Base-by-base conservation (phyloP, 75 land plant species). In the Pseudotsuga menziesii region DNA sequence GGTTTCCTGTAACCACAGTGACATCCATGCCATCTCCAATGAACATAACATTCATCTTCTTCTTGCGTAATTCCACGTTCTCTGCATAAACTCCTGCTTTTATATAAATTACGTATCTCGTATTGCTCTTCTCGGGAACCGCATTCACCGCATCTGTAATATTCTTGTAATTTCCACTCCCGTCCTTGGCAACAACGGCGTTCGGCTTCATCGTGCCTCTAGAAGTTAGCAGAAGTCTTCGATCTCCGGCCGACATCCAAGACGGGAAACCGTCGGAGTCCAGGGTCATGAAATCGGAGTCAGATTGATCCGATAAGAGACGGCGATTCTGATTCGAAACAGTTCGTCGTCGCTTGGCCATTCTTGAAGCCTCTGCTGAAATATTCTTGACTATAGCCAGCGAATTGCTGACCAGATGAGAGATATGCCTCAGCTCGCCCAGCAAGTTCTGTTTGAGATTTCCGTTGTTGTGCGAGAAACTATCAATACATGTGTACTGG, bases 401-500 rank as follows among this genome's bases (percentile, higher is more conserved):
- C 48, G 81, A 74, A 78, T 83, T 82, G 79, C 93, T 85, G 44
- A 89, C 76, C 27, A 85, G 84, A 6, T 58, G 58, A 4, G 80
- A 61, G 58, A 83, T 62, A 44, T 78, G 60, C 22, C 41, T 0
- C 20, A 88, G 58, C 14, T 52, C 29, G 70, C 26, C 27, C 20
- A 75, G 57, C 63, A 81, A 63, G 70, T 20, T 54, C 17, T 26
- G 56, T 59, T 81, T 67, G 41, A 71, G 60, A 54, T 52, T 52
- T 56, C 60, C 77, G 35, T 63, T 57, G 61, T 75, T 56, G 32
- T 59, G 56, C 20, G 57, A 71, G 58, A 91, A 84, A 57, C 93
- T 91, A 8, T 91, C 91, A 52, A 87, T 80, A 76, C 94, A 92
- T 9, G 94, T 92, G 75, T 80, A 73, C 78, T 88, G 88, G 78